Evolutionary conservation across 148 eudicot genomes (phyloP).

Genomic region (Amaranthus palmeri): DNA sequence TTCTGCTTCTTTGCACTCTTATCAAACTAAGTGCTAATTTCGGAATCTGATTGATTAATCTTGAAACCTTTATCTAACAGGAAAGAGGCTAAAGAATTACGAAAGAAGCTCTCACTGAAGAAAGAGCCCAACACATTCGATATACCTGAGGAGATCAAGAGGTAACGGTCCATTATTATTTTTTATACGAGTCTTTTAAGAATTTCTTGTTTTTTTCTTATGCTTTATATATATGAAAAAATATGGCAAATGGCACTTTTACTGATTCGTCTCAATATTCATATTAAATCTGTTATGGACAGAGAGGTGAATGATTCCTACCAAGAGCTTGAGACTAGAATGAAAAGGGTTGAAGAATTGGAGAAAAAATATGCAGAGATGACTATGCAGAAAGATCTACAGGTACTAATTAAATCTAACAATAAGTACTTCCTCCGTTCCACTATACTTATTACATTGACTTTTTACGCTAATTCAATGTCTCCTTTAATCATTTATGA

Average conservation of each 20-base stretch:
- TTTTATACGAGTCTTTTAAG: neutral
- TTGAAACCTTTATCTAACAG: conserved; percentile 27
- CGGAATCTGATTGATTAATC: neutral
- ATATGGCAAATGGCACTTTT: no score
- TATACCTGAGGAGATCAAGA: conserved; percentile 50
- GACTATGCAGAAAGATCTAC: conserved; percentile 82
- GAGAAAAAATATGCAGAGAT: conserved; percentile 63
- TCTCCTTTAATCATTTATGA: no score
- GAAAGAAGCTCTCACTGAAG: conserved; percentile 22
- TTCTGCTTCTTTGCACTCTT: neutral
- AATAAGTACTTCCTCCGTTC: no score
- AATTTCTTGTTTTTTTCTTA: neutral
- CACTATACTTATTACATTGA: no score
- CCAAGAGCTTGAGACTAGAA: conserved; percentile 65
- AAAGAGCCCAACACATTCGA: conserved; percentile 21
- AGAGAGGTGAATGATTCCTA: conserved; percentile 71
- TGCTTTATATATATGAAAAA: neutral
- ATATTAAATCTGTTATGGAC: conserved; percentile 7
- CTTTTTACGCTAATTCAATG: no score
- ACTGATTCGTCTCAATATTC: neutral
- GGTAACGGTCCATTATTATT: conserved; percentile 27
- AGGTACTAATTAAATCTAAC: conserved; percentile 42
- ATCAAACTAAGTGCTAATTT: neutral
- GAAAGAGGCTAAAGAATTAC: conserved; percentile 66
- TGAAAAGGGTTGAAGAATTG: conserved; percentile 54